These are phyloP conservation scores for Leishmania turanica DNA, from an alignment of 208 protist genomes.

Conservation along the genomic window DNA sequence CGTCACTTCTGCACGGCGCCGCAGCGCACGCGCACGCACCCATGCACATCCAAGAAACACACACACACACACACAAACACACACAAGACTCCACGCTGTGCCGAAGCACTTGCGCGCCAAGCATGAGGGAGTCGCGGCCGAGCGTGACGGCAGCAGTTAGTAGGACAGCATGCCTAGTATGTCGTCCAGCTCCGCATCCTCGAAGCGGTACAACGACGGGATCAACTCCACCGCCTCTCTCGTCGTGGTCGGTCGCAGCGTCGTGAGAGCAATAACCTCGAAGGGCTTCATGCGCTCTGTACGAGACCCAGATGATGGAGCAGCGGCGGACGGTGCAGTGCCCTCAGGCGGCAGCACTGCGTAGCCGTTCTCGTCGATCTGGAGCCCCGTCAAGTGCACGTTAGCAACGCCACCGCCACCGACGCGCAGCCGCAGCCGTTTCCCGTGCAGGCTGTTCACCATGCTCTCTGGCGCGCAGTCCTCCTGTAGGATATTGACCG, in stretches of 20 bases:
- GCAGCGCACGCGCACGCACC: neutral
- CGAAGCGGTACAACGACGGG: conserved; percentile 77
- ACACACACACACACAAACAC: neutral
- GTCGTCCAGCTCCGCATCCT: conserved; percentile 58
- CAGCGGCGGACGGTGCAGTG: conserved; percentile 4
- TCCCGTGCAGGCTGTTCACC: conserved; percentile 26
- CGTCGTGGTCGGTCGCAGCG: conserved; percentile 61
- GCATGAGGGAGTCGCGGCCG: neutral
- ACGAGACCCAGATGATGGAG: conserved; percentile 1
- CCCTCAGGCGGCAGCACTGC: conserved; percentile 20
- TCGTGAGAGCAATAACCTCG: conserved; percentile 77
- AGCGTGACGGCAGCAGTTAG: neutral
- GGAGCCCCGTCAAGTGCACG: conserved; percentile 40
- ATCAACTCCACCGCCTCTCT: conserved; percentile 76
- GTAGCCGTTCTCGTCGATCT: conserved; percentile 40
- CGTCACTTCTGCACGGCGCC: neutral
- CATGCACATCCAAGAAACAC: neutral
- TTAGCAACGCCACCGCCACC: conserved; percentile 39
- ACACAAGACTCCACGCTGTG: neutral
- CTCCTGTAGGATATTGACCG: conserved; percentile 74
- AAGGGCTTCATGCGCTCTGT: conserved; percentile 67
- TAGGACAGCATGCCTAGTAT: conserved; percentile 36
- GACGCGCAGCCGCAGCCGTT: conserved; percentile 40
- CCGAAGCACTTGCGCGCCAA: neutral
- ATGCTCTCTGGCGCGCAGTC: conserved; percentile 39